Evolutionary conservation across 352 stramenopile species (phyloP), one percentile per base, ranked within the genome.

Genomic region (Pythium chondricola): DNA sequence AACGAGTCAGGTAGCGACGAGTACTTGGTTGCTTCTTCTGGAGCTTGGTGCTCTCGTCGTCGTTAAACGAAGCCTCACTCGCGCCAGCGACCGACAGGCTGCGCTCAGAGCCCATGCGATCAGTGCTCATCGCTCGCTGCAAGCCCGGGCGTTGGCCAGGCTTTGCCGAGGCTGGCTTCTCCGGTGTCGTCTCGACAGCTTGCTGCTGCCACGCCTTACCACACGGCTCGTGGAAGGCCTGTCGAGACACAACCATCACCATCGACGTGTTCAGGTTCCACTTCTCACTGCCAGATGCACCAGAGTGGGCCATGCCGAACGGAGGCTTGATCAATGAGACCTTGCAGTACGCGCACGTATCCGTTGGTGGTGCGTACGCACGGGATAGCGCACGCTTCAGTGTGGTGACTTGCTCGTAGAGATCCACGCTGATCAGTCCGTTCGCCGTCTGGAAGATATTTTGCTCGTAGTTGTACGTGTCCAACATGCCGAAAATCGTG

Each of bases 401-500:
- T 22, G 75, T 83, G 45, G 71, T 84, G 43, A 93, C 82, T 57
- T 93, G 83, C 30, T 93, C 83, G 47, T 83, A 90, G 26, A 93
- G 56, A 65, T 93, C 83, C 40, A 73, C 68, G 37, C 79, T 90
- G 44, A 93, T 90, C 14, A 94, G 71, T 6, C 66, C 79, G 37
- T 91, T 91, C 5, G 81, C 81, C 1, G 81, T 91, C 65, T 91
- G 75, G 64, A 91, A 93, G 53, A 94, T 93, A 65, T 88, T 92
- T 48, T 89, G 76, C 61, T 94, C 83, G 68, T 94, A 91, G 63
- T 91, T 91, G 69, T 92, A 93, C 43, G 91, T 97, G 61, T 90
- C 85, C n/a, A 98, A 60, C 72, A 97, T 96, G 58, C 83, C 91
- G 30, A 95, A 91, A 48, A 97, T 92, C 42, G 95, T 97, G 33